Conservation (phyloP, 805 yeast genomes). For the Zygosaccharomyces lentus region DNA sequence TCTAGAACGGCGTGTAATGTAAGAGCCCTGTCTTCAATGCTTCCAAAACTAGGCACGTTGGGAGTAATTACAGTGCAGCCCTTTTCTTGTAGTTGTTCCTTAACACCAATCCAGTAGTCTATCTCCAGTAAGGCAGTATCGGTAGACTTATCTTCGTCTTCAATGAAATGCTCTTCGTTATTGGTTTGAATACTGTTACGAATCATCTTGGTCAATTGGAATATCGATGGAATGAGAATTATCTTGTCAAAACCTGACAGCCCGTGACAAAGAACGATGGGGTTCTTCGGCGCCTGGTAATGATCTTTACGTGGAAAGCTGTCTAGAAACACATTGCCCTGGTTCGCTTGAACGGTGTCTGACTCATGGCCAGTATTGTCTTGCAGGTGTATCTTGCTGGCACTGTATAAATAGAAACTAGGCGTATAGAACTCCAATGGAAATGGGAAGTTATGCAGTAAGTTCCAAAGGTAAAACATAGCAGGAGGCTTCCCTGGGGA, state of each 20-base stretch:
- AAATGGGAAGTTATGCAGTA: not conserved
- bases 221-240: slow-evolving; percentile 41
- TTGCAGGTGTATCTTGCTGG: not conserved
- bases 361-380: not conserved
- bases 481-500: not conserved
- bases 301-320: slow-evolving; percentile 28
- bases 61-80: slow-evolving; percentile 72
- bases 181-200: slow-evolving; percentile 16
- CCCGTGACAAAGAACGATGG: slow-evolving; percentile 83
- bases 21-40: slow-evolving; percentile 64
- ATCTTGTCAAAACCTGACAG: slow-evolving; percentile 72
- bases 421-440: not conserved
- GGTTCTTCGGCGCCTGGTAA: slow-evolving; percentile 60
- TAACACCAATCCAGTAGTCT: slow-evolving; percentile 82
- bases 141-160: slow-evolving; percentile 21
- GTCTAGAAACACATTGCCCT: not conserved
- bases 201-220: slow-evolving; percentile 28
- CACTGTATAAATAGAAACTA: too few relatives aligned
- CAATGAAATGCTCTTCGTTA: slow-evolving; percentile 22
- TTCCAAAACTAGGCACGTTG: slow-evolving; percentile 77
- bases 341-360: not conserved
- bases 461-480: not conserved
- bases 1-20: slow-evolving; percentile 50
- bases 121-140: slow-evolving; percentile 39
- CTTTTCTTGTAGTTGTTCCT: slow-evolving; percentile 49